Evolutionary conservation across 306 rosid species (phyloP).

Genomic region (Glycine soja): DNA sequence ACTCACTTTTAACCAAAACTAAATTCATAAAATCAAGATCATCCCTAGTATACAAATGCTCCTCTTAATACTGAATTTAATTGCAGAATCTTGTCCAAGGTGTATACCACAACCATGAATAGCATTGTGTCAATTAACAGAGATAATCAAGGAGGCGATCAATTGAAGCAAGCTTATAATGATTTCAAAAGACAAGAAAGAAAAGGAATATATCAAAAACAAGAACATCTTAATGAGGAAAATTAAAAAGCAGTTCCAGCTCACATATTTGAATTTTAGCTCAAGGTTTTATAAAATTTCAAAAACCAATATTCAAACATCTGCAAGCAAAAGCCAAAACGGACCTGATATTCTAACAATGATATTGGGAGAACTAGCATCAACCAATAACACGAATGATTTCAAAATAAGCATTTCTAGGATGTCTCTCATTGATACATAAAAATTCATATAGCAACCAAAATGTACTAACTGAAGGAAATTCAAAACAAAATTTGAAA

Average conservation of each 20-base stretch:
- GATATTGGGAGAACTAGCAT: not conserved
- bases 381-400: not conserved
- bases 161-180: not conserved
- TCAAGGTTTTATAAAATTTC: not conserved
- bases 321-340: slow-evolving; percentile 18
- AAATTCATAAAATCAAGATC: not conserved
- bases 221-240: not conserved
- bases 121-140: too few species aligned
- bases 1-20: too few species aligned
- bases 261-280: not conserved
- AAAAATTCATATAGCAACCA: slow-evolving; percentile 25
- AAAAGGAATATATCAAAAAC: not conserved
- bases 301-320: not conserved
- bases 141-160: too few species aligned
- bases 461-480: slow-evolving; percentile 35
- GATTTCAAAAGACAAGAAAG: too few species aligned
- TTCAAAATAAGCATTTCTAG: slow-evolving; percentile 9
- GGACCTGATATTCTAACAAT: not conserved
- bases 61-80: not conserved
- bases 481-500: slow-evolving; percentile 55
- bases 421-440: not conserved
- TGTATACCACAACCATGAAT: too few species aligned
- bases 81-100: too few species aligned
- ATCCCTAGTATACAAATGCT: too few species aligned
- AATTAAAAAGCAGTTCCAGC: not conserved